A percentile compares a stretch with the other conserved stretches of the same genome.
Evolutionary conservation across 2,329 filamentous ascomycete genomes (phyloP).

Genomic region (Neopestalotiopsis rosae): DNA sequence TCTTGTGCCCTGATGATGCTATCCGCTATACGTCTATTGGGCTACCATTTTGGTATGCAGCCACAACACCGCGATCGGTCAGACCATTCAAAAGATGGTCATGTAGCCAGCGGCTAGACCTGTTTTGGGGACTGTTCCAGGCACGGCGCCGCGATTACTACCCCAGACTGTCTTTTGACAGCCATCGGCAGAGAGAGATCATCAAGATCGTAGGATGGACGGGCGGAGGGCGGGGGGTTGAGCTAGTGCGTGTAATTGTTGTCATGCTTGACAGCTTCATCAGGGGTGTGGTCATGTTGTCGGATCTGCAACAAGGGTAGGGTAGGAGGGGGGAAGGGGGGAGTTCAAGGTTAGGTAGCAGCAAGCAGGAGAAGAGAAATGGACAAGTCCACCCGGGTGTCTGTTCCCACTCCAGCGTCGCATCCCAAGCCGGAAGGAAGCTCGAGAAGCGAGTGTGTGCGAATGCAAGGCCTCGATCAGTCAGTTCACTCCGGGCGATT

Average conservation of each 20-base stretch:
- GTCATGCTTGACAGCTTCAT: not conserved
- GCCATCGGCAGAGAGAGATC: not conserved
- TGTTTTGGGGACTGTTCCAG: not conserved
- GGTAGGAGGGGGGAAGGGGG: not conserved
- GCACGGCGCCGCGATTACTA: not conserved
- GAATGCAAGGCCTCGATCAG: not conserved
- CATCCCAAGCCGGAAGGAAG: not conserved
- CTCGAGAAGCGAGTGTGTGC: not conserved
- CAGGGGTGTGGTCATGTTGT: not conserved
- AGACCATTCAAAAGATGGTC: not conserved
- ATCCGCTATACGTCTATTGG: too few species aligned
- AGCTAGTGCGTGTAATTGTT: not conserved
- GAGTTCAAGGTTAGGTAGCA: slow-evolving; percentile 7
- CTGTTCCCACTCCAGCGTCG: not conserved
- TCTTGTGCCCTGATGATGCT: too few species aligned
- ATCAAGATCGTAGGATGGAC: not conserved
- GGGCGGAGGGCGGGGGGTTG: not conserved
- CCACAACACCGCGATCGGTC: not conserved
- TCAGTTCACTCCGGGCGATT: not conserved
- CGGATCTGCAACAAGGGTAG: slow-evolving; percentile 11
- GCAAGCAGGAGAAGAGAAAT: slow-evolving; percentile 17
- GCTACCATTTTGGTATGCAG: not conserved
- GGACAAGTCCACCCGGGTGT: not conserved
- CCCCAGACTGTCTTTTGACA: slow-evolving; percentile 8
- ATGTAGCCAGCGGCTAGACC: not conserved